A percentile compares a stretch with the other conserved stretches of the same genome.
Conservation (phyloP, 129 eudicot species). For the carrot (Daucus carota) region DH1_v3.0 NC_030381.2:25492001-25492500, state of each 20-base stretch:
- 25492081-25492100: neutral
- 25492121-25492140: neutral
- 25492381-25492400: slow-evolving; percentile 80
- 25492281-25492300: slow-evolving; percentile 93
- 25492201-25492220: slow-evolving; percentile 85
- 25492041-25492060: neutral
- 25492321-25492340: slow-evolving; percentile 75
- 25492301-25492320: slow-evolving; percentile 97
- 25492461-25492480: slow-evolving; percentile 70
- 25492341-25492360: slow-evolving; percentile 74
- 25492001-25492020: neutral
- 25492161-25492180: neutral
- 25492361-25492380: slow-evolving; percentile 96
- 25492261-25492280: slow-evolving; percentile 98
- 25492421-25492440: slow-evolving; percentile 84
- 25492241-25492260: slow-evolving; percentile 99
- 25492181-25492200: slow-evolving; percentile 51
- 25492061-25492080: neutral
- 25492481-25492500: slow-evolving; percentile 94
- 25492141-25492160: neutral
- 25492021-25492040: neutral
- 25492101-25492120: neutral
- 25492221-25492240: slow-evolving; percentile 82
- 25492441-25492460: slow-evolving; percentile 75
- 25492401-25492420: slow-evolving; percentile 73